These are phyloP conservation scores for Macaranga tanarius DNA, from an alignment of 441 rosid species.

Conservation along the genomic window DNA sequence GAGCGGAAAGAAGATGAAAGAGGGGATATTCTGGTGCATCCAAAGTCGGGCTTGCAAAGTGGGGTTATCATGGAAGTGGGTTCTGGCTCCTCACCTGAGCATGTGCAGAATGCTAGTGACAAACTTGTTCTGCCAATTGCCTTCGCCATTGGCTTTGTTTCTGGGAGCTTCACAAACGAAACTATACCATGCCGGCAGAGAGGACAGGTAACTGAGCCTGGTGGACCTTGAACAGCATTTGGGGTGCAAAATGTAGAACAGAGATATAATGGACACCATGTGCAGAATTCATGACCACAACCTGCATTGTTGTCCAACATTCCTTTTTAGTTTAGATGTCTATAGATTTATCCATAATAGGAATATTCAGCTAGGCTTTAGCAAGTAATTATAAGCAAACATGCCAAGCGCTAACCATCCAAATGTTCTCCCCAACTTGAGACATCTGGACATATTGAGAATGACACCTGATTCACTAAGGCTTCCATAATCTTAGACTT, in stretches of 20 bases:
- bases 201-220: conserved; percentile 89
- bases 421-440: not conserved
- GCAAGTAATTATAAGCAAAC: not conserved
- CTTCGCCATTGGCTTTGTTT: conserved; percentile 38
- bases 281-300: conserved; percentile 90
- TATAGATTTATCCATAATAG: not conserved
- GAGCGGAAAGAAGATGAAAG: conserved; percentile 69
- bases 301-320: conserved; percentile 43
- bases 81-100: conserved; percentile 62
- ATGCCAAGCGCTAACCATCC: not conserved
- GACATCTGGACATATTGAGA: too few species aligned
- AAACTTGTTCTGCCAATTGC: conserved; percentile 63
- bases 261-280: conserved; percentile 83
- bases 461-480: not conserved
- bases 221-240: conserved; percentile 44
- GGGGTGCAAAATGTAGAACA: conserved; percentile 65
- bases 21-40: conserved; percentile 55
- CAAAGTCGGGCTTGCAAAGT: conserved; percentile 62
- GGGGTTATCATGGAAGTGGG: conserved; percentile 56
- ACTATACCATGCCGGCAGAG: conserved; percentile 86
- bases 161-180: conserved; percentile 69
- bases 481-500: not conserved
- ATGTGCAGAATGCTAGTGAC: conserved; percentile 71
- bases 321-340: not conserved
- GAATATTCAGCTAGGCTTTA: not conserved